phyloP scores from a whole-genome alignment of 306 rosid genomes.

The Cucumis melo region DNA sequence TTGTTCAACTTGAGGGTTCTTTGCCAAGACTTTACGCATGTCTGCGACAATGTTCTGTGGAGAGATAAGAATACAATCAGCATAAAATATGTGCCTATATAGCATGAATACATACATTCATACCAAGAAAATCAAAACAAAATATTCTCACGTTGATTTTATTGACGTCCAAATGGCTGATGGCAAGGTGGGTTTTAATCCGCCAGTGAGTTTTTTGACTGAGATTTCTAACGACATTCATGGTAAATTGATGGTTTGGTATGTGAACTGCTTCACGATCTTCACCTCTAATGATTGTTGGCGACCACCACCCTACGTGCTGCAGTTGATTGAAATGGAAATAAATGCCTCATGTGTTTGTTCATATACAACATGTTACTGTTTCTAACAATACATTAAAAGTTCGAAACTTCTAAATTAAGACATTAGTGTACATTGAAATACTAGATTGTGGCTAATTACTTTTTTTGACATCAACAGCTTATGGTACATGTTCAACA shows the following conservation, averaged over 20 bases:
- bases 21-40: slow-evolving; percentile 91
- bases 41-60: slow-evolving; percentile 84
- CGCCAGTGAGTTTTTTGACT: slow-evolving; percentile 97
- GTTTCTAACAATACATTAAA: background rate
- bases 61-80: slow-evolving; percentile 7
- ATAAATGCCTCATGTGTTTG: background rate
- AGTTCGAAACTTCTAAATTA: background rate
- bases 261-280: slow-evolving; percentile 96
- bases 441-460: background rate
- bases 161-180: slow-evolving; percentile 83
- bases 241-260: slow-evolving; percentile 91
- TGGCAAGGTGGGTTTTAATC: slow-evolving; percentile 82
- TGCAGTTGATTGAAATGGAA: slow-evolving; percentile 22
- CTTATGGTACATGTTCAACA: slow-evolving; percentile 3
- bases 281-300: slow-evolving; percentile 90
- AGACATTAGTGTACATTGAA: background rate
- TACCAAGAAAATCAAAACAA: background rate
- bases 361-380: background rate
- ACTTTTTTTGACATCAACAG: background rate
- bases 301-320: slow-evolving; percentile 99
- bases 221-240: slow-evolving; percentile 80
- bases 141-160: slow-evolving; percentile 63
- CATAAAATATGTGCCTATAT: background rate
- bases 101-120: background rate
- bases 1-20: slow-evolving; percentile 94